Evolutionary conservation across 2,329 filamentous ascomycete species (phyloP).

Genomic region (Diaporthe vaccinii): DNA sequence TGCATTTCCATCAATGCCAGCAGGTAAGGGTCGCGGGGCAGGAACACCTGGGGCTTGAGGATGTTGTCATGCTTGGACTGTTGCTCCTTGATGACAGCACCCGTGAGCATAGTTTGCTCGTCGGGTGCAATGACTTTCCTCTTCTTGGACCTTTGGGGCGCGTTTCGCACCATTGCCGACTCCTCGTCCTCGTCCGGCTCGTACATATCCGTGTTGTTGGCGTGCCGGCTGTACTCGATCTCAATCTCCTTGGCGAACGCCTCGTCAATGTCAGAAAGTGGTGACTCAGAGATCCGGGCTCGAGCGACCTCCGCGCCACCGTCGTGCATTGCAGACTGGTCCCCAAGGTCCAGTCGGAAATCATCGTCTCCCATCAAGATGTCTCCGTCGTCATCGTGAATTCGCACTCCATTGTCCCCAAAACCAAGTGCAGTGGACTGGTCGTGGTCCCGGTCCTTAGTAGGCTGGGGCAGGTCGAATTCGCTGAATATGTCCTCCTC

Average conservation of each 20-base stretch:
- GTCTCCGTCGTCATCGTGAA: constrained; percentile 75
- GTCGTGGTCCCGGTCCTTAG: constrained; percentile 71
- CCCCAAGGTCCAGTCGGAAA: constrained; percentile 73
- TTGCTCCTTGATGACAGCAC: constrained; percentile 84
- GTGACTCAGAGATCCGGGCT: constrained; percentile 76
- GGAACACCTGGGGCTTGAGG: constrained; percentile 83
- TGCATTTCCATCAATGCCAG: constrained; percentile 93
- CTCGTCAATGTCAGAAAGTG: constrained; percentile 78
- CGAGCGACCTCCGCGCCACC: constrained; percentile 64
- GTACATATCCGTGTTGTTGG: constrained; percentile 70
- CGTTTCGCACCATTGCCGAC: constrained; percentile 71
- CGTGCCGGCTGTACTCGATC: constrained; percentile 65
- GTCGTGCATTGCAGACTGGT: constrained; percentile 70
- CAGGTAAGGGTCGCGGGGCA: constrained; percentile 88
- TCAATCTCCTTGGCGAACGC: constrained; percentile 72
- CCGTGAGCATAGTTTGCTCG: constrained; percentile 81
- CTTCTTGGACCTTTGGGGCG: constrained; percentile 80
- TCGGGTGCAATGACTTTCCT: constrained; percentile 89
- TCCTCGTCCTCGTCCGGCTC: constrained; percentile 71
- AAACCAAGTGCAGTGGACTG: constrained; percentile 67
- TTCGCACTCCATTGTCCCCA: constrained; percentile 67
- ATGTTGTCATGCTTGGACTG: constrained; percentile 90
- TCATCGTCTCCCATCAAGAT: constrained; percentile 73
- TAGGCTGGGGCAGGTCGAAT: constrained; percentile 67
- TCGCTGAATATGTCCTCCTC: constrained; percentile 80